phyloP scores from a whole-genome alignment of 2,329 filamentous ascomycete species.

The Onygenales sp. region DNA sequence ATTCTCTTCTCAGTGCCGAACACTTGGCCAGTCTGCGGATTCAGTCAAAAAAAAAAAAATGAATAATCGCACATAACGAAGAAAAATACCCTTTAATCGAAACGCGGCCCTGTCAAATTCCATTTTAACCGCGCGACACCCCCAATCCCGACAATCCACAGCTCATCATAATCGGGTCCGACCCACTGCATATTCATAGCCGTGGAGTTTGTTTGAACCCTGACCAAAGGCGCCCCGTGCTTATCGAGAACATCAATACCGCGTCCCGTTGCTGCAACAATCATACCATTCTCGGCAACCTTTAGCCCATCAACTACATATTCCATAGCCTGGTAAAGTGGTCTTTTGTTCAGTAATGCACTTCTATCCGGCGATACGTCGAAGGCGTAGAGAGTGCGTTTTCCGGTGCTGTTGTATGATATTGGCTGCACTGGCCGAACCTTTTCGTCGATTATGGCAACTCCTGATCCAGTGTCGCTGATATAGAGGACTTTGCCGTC shows the following conservation, averaged over 20 bases:
- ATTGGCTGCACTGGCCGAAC: background rate
- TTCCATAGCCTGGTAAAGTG: slow-evolving; percentile 30
- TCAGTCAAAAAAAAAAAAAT: background rate
- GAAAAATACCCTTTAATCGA: background rate
- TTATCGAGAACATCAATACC: slow-evolving; percentile 34
- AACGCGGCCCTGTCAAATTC: slow-evolving; percentile 23
- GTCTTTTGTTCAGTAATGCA: slow-evolving; percentile 28
- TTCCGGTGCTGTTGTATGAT: background rate
- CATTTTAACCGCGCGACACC: slow-evolving; percentile 31
- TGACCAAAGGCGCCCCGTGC: slow-evolving; percentile 27
- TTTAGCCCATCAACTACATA: slow-evolving; percentile 36
- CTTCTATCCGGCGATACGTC: slow-evolving; percentile 27
- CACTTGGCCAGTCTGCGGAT: background rate
- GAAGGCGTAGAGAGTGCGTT: slow-evolving; percentile 30
- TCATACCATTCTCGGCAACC: slow-evolving; percentile 31
- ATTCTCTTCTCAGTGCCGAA: no score
- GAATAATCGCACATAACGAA: background rate
- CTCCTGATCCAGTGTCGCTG: slow-evolving; percentile 26
- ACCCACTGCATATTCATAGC: slow-evolving; percentile 39
- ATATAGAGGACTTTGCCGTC: slow-evolving; percentile 38
- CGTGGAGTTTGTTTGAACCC: slow-evolving; percentile 35
- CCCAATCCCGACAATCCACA: slow-evolving; percentile 33
- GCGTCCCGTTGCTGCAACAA: slow-evolving; percentile 29
- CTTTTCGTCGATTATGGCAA: background rate
- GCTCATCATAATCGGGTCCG: slow-evolving; percentile 26